Conservation (phyloP, 1,284 basidiomycete genomes). For the Naganishia sp. region DNA sequence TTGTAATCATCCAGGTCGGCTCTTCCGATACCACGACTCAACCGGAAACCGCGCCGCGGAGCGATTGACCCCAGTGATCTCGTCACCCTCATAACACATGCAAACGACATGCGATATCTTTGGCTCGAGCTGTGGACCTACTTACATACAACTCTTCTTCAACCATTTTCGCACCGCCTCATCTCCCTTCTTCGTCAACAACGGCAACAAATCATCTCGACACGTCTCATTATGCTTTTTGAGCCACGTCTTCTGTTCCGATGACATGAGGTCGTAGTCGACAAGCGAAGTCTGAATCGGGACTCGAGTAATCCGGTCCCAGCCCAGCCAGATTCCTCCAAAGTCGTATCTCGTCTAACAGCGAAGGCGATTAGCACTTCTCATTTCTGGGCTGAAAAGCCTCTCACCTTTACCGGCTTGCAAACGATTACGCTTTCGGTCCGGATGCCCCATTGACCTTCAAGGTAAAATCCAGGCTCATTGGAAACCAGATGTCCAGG, state of each 20-base stretch:
- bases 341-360: constrained; percentile 68
- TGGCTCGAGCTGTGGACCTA: too few species aligned
- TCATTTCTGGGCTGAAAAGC: not conserved
- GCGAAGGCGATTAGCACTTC: not conserved
- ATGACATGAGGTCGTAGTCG: constrained; percentile 76
- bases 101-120: too few species aligned
- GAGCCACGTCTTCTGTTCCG: constrained; percentile 85
- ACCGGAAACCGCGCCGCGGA: too few species aligned
- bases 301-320: constrained; percentile 85
- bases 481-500: constrained; percentile 87
- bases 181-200: constrained; percentile 37
- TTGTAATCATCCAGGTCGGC: too few species aligned
- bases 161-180: constrained; percentile 49
- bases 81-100: too few species aligned
- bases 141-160: constrained; percentile 40
- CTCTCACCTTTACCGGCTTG: constrained; percentile 65
- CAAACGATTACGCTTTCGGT: constrained; percentile 82
- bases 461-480: constrained; percentile 64
- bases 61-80: too few species aligned
- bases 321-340: constrained; percentile 77
- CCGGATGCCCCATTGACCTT: constrained; percentile 82
- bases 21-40: too few species aligned
- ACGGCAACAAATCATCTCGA: constrained; percentile 38
- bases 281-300: constrained; percentile 93
- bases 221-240: constrained; percentile 84